Evolutionary conservation across 805 yeast genomes (phyloP), one percentile per base, ranked within the genome.

Genomic region (Barnettozyma populi): DNA sequence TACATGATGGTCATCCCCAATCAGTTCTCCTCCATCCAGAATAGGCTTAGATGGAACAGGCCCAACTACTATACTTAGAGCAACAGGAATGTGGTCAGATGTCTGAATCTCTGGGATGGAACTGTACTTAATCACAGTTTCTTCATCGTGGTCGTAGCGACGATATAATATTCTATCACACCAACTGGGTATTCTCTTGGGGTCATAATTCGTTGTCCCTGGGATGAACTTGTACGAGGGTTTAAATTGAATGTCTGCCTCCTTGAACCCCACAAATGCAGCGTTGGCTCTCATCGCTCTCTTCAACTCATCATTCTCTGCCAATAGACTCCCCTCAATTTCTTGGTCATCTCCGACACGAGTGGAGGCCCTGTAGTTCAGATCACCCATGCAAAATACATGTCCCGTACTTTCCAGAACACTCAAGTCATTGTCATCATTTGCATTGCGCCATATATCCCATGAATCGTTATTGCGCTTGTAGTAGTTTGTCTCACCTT

Each of bases 81-180:
- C 76, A 1, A 90, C 96, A 0, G 97, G 95, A 42, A 78, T 77
- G 64, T 90, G 97, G 63, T 90, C 97, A 0, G 96, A 86, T 21
- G 72, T 68, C 5, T 66, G 64, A 35, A 84, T 64, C 0, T 68
- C 61, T 1, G 68, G 61, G 1, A 86, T 54, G 7, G 86, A 71
- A 25, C 66, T 57, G 63, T 89, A 89, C 4, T 61, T 59, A 13
- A 64, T 53, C 1, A 79, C 49, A 5, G 49, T 32, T 64, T 70
- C 45, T 2, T 43, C 38, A 44, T 50, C 32, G 11, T 52, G 49
- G 16, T 51, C 54, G 49, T 82, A 78, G 2, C 70, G 60, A 47
- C 76, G 75, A 57, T 69, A 87, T 41, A 90, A 62, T 6, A 90
- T 77, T 45, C 98, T 67, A 62, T 90, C 98, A 65, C 97, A 90